Evolutionary conservation across 305 asterid genomes (phyloP).

Genomic region (Fraxinus baroniana): DNA sequence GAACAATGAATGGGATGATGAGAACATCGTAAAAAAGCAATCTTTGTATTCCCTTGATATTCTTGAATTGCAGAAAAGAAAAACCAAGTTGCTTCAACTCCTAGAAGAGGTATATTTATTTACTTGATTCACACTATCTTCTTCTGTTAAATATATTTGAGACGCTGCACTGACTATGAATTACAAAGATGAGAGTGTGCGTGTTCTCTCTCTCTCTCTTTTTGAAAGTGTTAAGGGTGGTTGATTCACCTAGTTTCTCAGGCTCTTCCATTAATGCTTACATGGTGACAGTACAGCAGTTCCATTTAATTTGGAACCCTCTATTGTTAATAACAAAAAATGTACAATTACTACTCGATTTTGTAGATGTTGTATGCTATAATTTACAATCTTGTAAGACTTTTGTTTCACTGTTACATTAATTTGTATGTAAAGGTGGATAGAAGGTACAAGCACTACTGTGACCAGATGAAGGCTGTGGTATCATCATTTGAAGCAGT

Average conservation of each 20-base stretch:
- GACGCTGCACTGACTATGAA: background rate
- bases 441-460: conserved; percentile 84
- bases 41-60: conserved; percentile 67
- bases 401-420: background rate
- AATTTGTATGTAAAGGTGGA: conserved; percentile 51
- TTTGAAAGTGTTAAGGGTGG: background rate
- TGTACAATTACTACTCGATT: background rate
- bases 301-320: conserved; percentile 38
- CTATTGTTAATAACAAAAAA: background rate
- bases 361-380: background rate
- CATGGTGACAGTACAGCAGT: conserved; percentile 37
- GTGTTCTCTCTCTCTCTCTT: too few relatives aligned
- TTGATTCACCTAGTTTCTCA: conserved; percentile 1
- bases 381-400: background rate
- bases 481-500: conserved; percentile 74
- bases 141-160: background rate
- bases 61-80: conserved; percentile 71
- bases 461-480: conserved; percentile 77
- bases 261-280: conserved; percentile 48
- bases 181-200: background rate
- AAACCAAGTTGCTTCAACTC: conserved; percentile 75
- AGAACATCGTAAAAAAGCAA: conserved; percentile 35
- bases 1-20: conserved; percentile 39
- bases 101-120: conserved; percentile 66
- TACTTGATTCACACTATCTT: background rate